Percentiles rank a stretch among this genome's conserved stretches.
Conservation (phyloP, 352 stramenopile genomes). For the Phytophthora idaei region DNA sequence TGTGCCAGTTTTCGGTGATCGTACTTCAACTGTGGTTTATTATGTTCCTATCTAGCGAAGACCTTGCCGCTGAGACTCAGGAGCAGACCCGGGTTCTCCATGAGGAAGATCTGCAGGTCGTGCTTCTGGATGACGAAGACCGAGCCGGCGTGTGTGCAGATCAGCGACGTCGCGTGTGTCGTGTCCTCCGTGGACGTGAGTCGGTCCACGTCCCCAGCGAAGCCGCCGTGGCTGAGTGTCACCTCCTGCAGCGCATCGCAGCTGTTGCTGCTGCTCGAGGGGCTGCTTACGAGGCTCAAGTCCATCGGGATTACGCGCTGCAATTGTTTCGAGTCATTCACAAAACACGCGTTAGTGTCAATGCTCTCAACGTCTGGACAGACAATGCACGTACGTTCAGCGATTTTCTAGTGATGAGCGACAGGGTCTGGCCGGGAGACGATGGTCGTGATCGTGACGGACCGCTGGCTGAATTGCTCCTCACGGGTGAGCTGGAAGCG, state of each 20-base stretch:
- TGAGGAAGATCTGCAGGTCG: slow-evolving; percentile 71
- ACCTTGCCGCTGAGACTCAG: slow-evolving; percentile 70
- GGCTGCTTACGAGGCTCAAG: slow-evolving; percentile 43
- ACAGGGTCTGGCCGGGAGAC: slow-evolving; percentile 30
- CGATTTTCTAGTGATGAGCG: slow-evolving; percentile 35
- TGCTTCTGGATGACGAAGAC: slow-evolving; percentile 72
- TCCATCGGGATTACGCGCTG: slow-evolving; percentile 69
- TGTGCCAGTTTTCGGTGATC: slow-evolving; percentile 19
- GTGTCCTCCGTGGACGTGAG: slow-evolving; percentile 61
- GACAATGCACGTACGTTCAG: slow-evolving; percentile 52
- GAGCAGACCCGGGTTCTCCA: slow-evolving; percentile 79
- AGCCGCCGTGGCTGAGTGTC: slow-evolving; percentile 57
- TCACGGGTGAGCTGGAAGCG: slow-evolving; percentile 16
- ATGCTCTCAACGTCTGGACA: background rate
- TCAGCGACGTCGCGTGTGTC: slow-evolving; percentile 62
- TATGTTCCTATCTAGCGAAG: slow-evolving; percentile 43
- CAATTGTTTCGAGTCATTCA: background rate
- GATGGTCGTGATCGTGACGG: slow-evolving; percentile 22
- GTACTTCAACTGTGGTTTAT: slow-evolving; percentile 18
- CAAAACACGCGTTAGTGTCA: slow-evolving; percentile 17
- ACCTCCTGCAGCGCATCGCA: slow-evolving; percentile 40
- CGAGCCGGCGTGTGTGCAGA: slow-evolving; percentile 54
- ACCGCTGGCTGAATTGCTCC: slow-evolving; percentile 17
- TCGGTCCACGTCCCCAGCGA: slow-evolving; percentile 75
- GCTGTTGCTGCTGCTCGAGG: slow-evolving; percentile 24